These are phyloP conservation scores for Lizonia empirigonia DNA, from an alignment of 2,329 filamentous ascomycete species.

Conservation along the genomic window DNA sequence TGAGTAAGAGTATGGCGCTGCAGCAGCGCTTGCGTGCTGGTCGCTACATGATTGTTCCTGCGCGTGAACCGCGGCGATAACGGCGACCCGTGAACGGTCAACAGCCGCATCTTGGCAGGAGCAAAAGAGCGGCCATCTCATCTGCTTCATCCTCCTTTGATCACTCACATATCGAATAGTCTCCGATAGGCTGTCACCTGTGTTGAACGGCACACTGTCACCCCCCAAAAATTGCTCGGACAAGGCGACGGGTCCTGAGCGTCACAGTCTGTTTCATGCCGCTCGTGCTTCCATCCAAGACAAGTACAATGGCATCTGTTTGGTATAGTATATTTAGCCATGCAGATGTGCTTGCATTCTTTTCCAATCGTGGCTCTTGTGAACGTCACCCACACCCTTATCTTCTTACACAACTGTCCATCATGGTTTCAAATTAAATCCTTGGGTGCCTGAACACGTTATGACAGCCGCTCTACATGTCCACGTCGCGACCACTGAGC, in stretches of 20 bases:
- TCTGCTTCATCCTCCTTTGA: not conserved
- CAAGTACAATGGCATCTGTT: not conserved
- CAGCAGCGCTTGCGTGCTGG: constrained; percentile 2
- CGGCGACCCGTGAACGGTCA: constrained; percentile 9
- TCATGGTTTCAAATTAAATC: too few species aligned
- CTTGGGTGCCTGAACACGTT: too few species aligned
- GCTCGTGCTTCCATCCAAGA: not conserved
- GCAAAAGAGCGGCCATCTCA: not conserved
- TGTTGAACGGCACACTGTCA: not conserved
- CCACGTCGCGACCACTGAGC: too few species aligned
- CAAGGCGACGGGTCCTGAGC: too few species aligned
- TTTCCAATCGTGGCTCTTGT: too few species aligned
- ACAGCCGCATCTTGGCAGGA: not conserved
- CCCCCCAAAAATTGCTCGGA: too few species aligned
- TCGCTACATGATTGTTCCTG: constrained; percentile 21
- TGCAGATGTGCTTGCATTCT: too few species aligned
- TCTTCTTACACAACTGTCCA: too few species aligned
- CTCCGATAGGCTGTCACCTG: not conserved
- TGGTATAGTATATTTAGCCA: too few species aligned
- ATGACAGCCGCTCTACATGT: too few species aligned
- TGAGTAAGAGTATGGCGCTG: constrained; percentile 10
- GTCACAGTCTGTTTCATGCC: not conserved
- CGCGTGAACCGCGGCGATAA: not conserved
- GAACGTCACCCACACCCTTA: too few species aligned
- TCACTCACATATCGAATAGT: not conserved